These are phyloP conservation scores for Cicer chorassanicum DNA, from an alignment of 306 rosid species.

Conservation along the genomic window DNA sequence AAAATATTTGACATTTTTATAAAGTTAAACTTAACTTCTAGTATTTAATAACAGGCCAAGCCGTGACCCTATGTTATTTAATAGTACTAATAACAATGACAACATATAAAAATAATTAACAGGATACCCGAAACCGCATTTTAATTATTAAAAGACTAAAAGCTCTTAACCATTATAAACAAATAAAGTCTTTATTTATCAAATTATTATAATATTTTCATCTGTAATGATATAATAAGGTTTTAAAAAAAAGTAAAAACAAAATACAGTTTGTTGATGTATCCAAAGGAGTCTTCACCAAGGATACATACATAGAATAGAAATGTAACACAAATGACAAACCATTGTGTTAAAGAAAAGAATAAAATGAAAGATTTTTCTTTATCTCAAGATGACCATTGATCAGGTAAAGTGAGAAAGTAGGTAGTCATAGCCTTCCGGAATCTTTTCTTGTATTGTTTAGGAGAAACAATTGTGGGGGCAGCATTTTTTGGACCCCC, in stretches of 20 bases:
- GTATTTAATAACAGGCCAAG: neutral
- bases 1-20: neutral
- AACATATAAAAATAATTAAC: neutral
- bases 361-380: conserved; percentile 13
- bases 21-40: neutral
- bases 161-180: neutral
- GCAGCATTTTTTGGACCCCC: conserved; percentile 91
- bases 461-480: conserved; percentile 91
- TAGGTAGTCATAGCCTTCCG: conserved; percentile 96
- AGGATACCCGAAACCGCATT: neutral
- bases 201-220: conserved; percentile 20
- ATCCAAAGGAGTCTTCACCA: conserved; percentile 21
- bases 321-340: neutral
- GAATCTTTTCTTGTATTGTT: conserved; percentile 93
- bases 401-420: conserved; percentile 92
- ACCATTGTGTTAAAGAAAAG: conserved; percentile 44
- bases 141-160: neutral
- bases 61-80: neutral
- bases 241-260: neutral
- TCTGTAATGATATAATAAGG: neutral
- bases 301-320: conserved; percentile 13
- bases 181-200: neutral
- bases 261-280: conserved; percentile 8
- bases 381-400: conserved; percentile 60
- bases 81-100: neutral